Evolutionary conservation across 306 rosid species (phyloP).

Genomic region (apple (Malus domestica)): ASM211411v1 NC_041801.1:14612001-14612500

Average conservation of each 20-base stretch:
- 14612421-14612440: conserved; percentile 19
- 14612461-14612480: conserved; percentile 80
- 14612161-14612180: neutral
- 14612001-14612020: no score
- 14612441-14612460: conserved; percentile 39
- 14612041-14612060: no score
- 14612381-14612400: conserved; percentile 19
- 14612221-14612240: neutral
- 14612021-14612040: no score
- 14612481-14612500: conserved; percentile 82
- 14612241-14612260: neutral
- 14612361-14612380: conserved; percentile 29
- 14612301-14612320: conserved; percentile 17
- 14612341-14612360: conserved; percentile 31
- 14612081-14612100: neutral
- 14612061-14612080: no score
- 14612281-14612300: conserved; percentile 10
- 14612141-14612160: neutral
- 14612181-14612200: neutral
- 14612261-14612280: neutral
- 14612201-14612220: neutral
- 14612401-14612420: conserved; percentile 11
- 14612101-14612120: neutral
- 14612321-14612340: conserved; percentile 9
- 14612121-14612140: neutral